Percentiles rank a stretch among this genome's conserved stretches.
These are phyloP conservation scores for Podospora didyma DNA, from an alignment of 495 filamentous ascomycete genomes.

Conservation along the genomic window DNA sequence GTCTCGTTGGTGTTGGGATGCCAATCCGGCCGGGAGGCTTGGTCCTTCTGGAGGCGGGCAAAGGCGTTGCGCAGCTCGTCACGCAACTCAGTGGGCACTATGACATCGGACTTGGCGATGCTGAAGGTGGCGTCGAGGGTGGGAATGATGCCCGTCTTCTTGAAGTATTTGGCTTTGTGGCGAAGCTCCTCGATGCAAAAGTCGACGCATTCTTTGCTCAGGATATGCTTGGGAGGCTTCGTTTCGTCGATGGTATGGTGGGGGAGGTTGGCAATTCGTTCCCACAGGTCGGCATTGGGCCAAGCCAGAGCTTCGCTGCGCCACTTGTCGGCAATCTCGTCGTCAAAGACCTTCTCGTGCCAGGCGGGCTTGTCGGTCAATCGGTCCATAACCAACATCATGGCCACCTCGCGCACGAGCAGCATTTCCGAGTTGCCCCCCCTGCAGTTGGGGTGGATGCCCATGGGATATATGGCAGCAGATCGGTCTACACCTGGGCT, in stretches of 20 bases:
- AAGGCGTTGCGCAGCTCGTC: constrained; percentile 18
- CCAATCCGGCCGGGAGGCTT: constrained; percentile 49
- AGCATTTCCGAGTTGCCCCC: constrained; percentile 11
- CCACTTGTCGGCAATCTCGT: constrained; percentile 37
- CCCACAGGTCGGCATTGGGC: constrained; percentile 24
- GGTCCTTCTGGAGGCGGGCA: constrained; percentile 36
- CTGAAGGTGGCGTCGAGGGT: constrained; percentile 26
- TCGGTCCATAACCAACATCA: constrained; percentile 36
- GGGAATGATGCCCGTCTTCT: constrained; percentile 31
- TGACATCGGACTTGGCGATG: constrained; percentile 26
- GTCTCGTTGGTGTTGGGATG: constrained; percentile 52
- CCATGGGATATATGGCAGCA: constrained; percentile 11
- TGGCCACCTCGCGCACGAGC: constrained; percentile 33
- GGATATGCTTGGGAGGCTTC: constrained; percentile 10
- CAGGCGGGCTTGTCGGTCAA: constrained; percentile 45
- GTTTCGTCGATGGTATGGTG: too few relatives aligned
- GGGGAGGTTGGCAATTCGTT: constrained; percentile 13
- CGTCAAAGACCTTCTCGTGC: constrained; percentile 55
- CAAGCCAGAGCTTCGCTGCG: constrained; percentile 28
- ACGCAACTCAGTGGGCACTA: constrained; percentile 16
- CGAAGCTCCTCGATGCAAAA: constrained; percentile 50
- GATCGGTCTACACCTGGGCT: background rate
- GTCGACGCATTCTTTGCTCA: constrained; percentile 39
- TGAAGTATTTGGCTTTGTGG: constrained; percentile 37
- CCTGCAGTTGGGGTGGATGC: constrained; percentile 3